Base-by-base conservation (phyloP, 2,329 filamentous ascomycete genomes). In the Microcyclospora pomicola region DNA sequence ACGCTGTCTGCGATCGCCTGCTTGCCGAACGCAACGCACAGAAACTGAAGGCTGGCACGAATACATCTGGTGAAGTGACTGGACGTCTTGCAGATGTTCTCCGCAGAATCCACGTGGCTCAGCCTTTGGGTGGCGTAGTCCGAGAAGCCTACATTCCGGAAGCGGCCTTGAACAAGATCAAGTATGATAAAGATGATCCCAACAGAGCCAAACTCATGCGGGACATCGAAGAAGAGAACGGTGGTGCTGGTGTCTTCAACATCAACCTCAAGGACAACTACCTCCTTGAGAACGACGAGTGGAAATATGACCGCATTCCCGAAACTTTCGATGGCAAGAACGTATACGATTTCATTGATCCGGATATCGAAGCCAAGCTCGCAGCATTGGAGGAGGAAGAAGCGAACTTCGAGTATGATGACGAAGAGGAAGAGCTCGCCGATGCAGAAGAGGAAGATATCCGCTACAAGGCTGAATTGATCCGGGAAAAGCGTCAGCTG, bases 251-350 rank as follows among this genome's bases (percentile, higher is more conserved):
- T 65, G 91, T 98, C 35, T 96, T 82, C 75, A 96, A 85, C 60
- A 77, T 95, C 52, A 85, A 98, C 57, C 72, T 96, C 54, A 82
- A 84, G 60, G 65, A 84, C 57, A 82, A 91, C 56, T 98, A 93
- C 61, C 64, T 86, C 12, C 77, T 96, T 45, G 84, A 82, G 46
- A 76, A 95, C 58, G 75, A 81, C 31, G 85, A 91, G 41, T 96
- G 91, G 91, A 94, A 93, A 62, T 75, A 94, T 59, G 92, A 98
- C 67, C 85, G 82, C 64, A 82, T 96, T 39, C 91, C 91, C 27
- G 91, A 98, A 63, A 72, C 95, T 35, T 82, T 87, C 61, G 79
- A 96, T 56, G 91, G 91, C 62, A 87, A 88, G 72, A 98, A 98
- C 61, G 83, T 98, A 41, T 91, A 88, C 66, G 91, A 98, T 63